Conservation (phyloP, 2,329 filamentous ascomycete species). For the Pyricularia grisea region DNA sequence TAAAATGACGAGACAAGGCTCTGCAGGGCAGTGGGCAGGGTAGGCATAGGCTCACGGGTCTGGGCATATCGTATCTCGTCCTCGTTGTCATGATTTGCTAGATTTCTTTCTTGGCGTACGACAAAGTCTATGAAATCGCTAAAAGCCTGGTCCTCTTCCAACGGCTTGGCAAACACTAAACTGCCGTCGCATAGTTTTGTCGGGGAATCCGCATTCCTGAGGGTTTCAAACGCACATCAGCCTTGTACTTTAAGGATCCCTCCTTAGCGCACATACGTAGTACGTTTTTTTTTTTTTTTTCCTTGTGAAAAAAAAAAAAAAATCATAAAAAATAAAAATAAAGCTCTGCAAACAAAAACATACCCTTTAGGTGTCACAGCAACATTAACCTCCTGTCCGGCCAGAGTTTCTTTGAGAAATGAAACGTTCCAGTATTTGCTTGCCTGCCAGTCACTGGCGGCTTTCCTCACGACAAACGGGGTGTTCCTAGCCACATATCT, state of each 20-base stretch:
- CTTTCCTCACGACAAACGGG: constrained; percentile 62
- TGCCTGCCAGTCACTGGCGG: constrained; percentile 54
- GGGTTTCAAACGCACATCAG: not conserved
- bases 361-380: constrained; percentile 67
- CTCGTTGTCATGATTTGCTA: constrained; percentile 14
- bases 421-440: constrained; percentile 50
- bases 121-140: constrained; percentile 52
- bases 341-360: too few relatives aligned
- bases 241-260: not conserved
- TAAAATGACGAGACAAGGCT: not conserved
- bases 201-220: constrained; percentile 42
- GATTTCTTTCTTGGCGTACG: constrained; percentile 41
- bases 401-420: constrained; percentile 48
- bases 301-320: not conserved
- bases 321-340: too few relatives aligned
- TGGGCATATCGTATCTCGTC: constrained; percentile 61
- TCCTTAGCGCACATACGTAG: not conserved
- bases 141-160: constrained; percentile 57
- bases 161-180: constrained; percentile 60
- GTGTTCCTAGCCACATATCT: constrained; percentile 64
- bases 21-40: not conserved
- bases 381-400: constrained; percentile 55
- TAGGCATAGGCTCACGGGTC: constrained; percentile 44
- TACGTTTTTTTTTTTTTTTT: constrained; percentile 8
- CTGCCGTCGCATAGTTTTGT: constrained; percentile 25